These are phyloP conservation scores for Termitomyces heimii DNA, from an alignment of 768 basidiomycete species.

Conservation along the genomic window DNA sequence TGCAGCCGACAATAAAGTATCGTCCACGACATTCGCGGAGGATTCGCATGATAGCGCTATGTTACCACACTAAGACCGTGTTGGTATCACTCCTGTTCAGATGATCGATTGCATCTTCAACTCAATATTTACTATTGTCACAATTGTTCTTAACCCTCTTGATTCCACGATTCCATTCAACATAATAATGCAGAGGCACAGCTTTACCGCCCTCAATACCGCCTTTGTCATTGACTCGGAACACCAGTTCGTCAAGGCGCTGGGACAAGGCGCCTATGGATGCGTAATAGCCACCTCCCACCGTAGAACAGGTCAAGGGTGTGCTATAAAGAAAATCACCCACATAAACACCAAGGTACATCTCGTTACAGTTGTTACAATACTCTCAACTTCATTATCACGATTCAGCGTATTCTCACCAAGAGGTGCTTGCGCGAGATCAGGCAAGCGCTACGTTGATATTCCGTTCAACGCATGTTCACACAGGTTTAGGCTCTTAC, in stretches of 20 bases:
- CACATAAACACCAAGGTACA: constrained; percentile 84
- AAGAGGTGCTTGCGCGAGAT: constrained; percentile 96
- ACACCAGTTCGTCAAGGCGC: constrained; percentile 94
- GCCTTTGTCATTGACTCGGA: constrained; percentile 84
- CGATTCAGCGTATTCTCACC: constrained; percentile 78
- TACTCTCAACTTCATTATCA: background rate
- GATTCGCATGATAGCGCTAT: background rate
- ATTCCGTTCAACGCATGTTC: background rate
- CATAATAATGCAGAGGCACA: constrained; percentile 58
- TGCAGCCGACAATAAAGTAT: background rate
- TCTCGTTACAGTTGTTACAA: background rate
- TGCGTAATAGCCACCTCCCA: constrained; percentile 86
- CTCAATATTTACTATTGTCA: background rate
- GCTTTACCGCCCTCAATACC: constrained; percentile 78
- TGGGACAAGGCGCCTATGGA: constrained; percentile 94
- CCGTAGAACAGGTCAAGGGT: constrained; percentile 76
- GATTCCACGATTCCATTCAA: background rate
- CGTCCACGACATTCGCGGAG: constrained; percentile 2
- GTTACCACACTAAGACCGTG: background rate
- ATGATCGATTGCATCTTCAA: constrained; percentile 1
- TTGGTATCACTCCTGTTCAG: constrained; percentile 1
- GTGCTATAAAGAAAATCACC: constrained; percentile 95
- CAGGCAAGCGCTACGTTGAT: constrained; percentile 41
- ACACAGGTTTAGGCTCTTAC: constrained; percentile 57
- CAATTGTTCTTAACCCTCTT: background rate